Base-by-base conservation (phyloP, 2,329 filamentous ascomycete species). In the Corinectria fuckeliana region DNA sequence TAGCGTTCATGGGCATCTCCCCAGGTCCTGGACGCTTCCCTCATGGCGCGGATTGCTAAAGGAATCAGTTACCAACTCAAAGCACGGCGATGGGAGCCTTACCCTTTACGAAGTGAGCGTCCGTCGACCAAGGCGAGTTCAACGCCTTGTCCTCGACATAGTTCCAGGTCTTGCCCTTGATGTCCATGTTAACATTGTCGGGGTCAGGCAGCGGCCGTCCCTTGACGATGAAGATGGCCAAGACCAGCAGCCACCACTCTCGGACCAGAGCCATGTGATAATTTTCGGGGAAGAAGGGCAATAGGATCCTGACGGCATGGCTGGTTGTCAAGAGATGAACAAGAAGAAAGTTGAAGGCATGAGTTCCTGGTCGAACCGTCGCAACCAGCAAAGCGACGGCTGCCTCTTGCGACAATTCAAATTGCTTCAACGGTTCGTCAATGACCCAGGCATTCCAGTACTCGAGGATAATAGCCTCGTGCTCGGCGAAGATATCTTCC, bases 361-460 rank as follows among this genome's bases (percentile, higher is more conserved):
- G 84, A 11, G 82, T 82, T 11, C 82, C 83, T 3, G 80, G 81
- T 30, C 80, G 72, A 2, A 87, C 83, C 3, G 86, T 87, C 5
- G 85, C 81, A 4, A 92, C 81, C 0, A 91, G 75, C 6, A 93
- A 75, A 0, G 85, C 83, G 0, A 86, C 80, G 0, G 86, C 85
- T 1, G 83, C 81, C 70, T 87, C 82, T 69, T 90, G 87, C 1
- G 88, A 91, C 56, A 90, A 84, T 58, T 87, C 84, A 71, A 98
- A 96, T 69, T 93, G 89, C 64, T 84, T 82, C n/a, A 82, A 81
- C 1, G 91, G 89, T 60, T 93, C 82, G 8, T 82, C 77, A 20
- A 96, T 81, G 9, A 83, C 80, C 93, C 93, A 97, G 3, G 90
- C 88, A 66, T 96, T 95, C 92, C 93, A 98, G 78, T 98, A 92